Evolutionary conservation across 2,329 filamentous ascomycete species (phyloP).

Genomic region (Alternaria sp.): DNA sequence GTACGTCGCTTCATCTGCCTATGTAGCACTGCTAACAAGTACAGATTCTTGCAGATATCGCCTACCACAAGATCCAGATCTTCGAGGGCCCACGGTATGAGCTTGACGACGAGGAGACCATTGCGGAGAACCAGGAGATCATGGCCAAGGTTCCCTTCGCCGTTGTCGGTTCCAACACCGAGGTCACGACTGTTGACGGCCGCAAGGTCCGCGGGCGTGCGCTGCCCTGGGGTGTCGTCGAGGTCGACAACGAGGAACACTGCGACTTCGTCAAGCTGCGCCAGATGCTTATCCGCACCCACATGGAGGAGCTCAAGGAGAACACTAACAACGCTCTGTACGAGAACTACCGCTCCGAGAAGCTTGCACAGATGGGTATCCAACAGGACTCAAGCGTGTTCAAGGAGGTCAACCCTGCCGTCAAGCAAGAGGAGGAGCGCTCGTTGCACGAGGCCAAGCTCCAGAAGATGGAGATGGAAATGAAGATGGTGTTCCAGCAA

Average conservation of each 20-base stretch:
- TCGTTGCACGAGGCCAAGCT: constrained; percentile 99
- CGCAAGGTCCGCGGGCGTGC: constrained; percentile 94
- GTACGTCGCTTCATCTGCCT: constrained; percentile 63
- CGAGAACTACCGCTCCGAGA: constrained; percentile 99
- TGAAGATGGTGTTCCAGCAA: constrained; percentile 99
- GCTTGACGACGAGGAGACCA: constrained; percentile 98
- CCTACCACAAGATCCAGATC: constrained; percentile 97
- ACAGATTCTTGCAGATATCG: constrained; percentile 95
- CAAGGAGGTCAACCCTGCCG: constrained; percentile 99
- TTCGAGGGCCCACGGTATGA: constrained; percentile 99
- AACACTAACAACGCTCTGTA: constrained; percentile 99
- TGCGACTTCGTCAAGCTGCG: constrained; percentile 99
- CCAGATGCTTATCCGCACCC: constrained; percentile 99
- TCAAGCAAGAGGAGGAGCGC: constrained; percentile 99
- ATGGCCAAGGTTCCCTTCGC: constrained; percentile 99
- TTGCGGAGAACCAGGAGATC: constrained; percentile 99
- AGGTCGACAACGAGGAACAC: constrained; percentile 99
- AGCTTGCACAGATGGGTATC: constrained; percentile 97
- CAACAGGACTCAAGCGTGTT: constrained; percentile 98
- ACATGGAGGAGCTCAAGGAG: constrained; percentile 99
- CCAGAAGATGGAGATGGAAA: constrained; percentile 99
- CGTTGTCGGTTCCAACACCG: constrained; percentile 94
- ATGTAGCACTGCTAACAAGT: constrained; percentile 16
- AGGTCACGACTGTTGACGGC: constrained; percentile 89
- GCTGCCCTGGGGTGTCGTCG: constrained; percentile 98